Base-by-base conservation (phyloP, 371 early-diverging fungal genomes). In the Mucor lusitanicus region DNA sequence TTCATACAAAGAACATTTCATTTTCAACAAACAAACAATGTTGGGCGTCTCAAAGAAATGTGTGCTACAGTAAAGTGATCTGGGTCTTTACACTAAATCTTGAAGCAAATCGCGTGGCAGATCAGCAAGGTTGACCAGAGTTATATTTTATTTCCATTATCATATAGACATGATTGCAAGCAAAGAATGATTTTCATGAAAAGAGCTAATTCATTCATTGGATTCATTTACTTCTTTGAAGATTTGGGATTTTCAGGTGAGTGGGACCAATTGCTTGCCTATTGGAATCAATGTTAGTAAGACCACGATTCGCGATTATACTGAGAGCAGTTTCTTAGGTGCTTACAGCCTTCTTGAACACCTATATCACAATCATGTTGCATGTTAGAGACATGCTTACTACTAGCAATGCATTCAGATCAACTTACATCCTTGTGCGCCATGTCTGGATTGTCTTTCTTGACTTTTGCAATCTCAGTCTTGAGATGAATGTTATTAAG, bases 291-390 rank as follows among this genome's bases (percentile, higher is more conserved):
- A 57, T 32, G 25, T 56, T n/a, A 55, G 15, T 15, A n/a, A 25
- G 27, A 30, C 0, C 15, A 15, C 5, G 13, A 19, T 3, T 27
- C 53, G 53, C 53, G 15, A 53, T 50, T 53, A 3, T 23, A 30
- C 2, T 27, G 13, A 13, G 13, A 23, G 11, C 13, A 27, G 27
- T 1, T 19, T 33, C 11, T 1, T 39, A 39, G 6, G 21, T 28
- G 71, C 71, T 39, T 62, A 85, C 87, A 42, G 83, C 87, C 61
- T 77, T 72, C 72, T 81, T 84, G 75, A 87, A 87, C 59, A 83
- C 86, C 23, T 80, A 67, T 4, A n/a, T n/a, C n/a, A 40, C 12
- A 44, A 3, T 40, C 40, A 32, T 21, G 28, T 21, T 17, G 1
- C 25, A 21, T 32, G 23, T 61, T 61, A 39, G 59, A 50, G 19